Evolutionary conservation across 2,329 filamentous ascomycete species (phyloP), one percentile per base, ranked within the genome.

Genomic region (Monilinia vaccinii-corymbosi): DNA sequence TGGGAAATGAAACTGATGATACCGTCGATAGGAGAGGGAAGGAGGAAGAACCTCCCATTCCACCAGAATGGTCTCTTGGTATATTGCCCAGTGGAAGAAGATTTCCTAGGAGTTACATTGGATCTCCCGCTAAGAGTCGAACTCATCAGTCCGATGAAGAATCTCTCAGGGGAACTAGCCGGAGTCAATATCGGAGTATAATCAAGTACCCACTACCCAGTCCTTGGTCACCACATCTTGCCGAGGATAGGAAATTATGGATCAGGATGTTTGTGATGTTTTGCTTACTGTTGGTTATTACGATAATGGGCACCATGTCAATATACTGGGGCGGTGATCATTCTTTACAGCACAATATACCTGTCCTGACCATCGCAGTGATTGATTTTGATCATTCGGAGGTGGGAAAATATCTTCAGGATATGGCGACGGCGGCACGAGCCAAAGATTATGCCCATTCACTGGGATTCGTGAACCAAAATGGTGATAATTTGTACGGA

Each of bases 321-420:
- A 57, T 65, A 18, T 64, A 65, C 40, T 65, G 64, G 64, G 61
- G 61, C 13, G 64, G 57, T 5, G 64, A 64, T 23, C 60, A 64
- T 40, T 60, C 56, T 2, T 36, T 65, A 2, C 60, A 62, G 21
- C 62, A 58, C 45, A 65, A 63, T 18, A 25, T 65, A 18, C 61
- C 60, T 3, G 60, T 63, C 4, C 63, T 64, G 16, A 64, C 63
- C 2, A 56, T 64, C 14, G 60, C 64, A 2, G 57, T 66, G 3
- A 63, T 66, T 31, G 62, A 66, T 56, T 66, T 66, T 44, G 64
- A 66, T 38, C 51, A 60, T 25, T 62, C 58, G 6, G 63, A 62
- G 40, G 60, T 66, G 9, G 64, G 62, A 4, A 49, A 44, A 38
- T 63, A 61, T 52, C 23, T 65, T 3, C 61, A 63, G n/a, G 50